Evolutionary conservation across 2,329 filamentous ascomycete species (phyloP), one percentile per base, ranked within the genome.

Genomic region (Pestalotiopsis sp.): DNA sequence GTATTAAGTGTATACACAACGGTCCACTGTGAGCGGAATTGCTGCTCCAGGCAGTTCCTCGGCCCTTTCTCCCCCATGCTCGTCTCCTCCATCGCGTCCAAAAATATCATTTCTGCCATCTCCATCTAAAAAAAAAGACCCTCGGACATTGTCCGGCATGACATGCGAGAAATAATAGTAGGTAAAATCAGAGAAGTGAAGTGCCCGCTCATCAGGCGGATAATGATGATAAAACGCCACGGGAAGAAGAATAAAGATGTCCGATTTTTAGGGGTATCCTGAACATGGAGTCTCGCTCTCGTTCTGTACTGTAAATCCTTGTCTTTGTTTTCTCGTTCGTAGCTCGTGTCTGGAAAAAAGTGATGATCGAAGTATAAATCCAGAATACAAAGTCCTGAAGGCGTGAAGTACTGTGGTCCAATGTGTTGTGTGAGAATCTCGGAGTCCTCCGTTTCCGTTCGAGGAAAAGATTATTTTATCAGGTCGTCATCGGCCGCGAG

Each of bases 401-500:
- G 45, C 20, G 17, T 52, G 4, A 23, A 9, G 45, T 52, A n/a
- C 45, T 52, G 45, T 52, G 17, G 45, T 52, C 45, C 45, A n/a
- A n/a, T 52, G 45, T n/a, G 20, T n/a, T n/a, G 45, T 49, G n/a
- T n/a, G 5, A 36, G 31, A 31, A 23, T 7, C 45, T n/a, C 45
- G 20, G 45, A n/a, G 4, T 52, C 25, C 25, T 9, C 20, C 20
- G 45, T 52, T 52, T 52, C 45, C 20, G 45, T 52, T 45, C 41
- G 17, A 52, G 17, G 31, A 6, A 36, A 62, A 14, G 17, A 39
- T 64, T 45, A 64, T 64, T 74, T 64, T 45, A 64, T 64, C 73
- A 79, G 39, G 63, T 69, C 25, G 71, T 77, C 57, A 74, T 75
- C 27, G 77, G 79, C 66, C 82, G 80, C 66, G 82, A 81, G 68